Conservation (phyloP, 768 basidiomycete species). For the Glaciozyma martinii region DNA sequence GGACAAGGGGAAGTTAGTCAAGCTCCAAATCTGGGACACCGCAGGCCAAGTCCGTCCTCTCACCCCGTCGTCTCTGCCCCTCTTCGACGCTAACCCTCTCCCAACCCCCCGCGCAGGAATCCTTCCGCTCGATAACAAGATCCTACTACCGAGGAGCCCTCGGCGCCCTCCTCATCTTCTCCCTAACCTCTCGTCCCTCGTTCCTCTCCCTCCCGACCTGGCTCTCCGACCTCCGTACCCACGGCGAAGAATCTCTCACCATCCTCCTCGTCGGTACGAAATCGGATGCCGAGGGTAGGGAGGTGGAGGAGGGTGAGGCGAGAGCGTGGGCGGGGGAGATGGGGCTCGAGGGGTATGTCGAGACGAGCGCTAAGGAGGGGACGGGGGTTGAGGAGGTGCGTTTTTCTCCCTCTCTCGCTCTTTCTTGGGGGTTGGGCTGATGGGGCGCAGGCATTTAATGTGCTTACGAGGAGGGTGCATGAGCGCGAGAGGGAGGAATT, state of each 20-base stretch:
- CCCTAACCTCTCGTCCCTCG: constrained; percentile 55
- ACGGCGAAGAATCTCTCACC: constrained; percentile 84
- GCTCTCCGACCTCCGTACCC: constrained; percentile 82
- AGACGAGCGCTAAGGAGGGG: constrained; percentile 32
- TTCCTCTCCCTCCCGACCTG: constrained; percentile 75
- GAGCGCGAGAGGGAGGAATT: neutral
- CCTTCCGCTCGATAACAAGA: constrained; percentile 32
- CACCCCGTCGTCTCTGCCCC: neutral
- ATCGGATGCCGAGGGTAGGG: constrained; percentile 43
- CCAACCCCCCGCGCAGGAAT: constrained; percentile 13
- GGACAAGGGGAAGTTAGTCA: constrained; percentile 19
- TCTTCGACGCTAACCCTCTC: neutral
- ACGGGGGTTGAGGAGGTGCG: constrained; percentile 31
- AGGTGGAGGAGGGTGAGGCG: constrained; percentile 16
- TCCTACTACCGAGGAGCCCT: constrained; percentile 86
- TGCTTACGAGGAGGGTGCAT: neutral
- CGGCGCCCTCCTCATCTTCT: constrained; percentile 42
- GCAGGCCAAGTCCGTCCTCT: constrained; percentile 93
- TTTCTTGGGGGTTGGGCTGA: neutral
- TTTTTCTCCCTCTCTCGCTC: neutral
- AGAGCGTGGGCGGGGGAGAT: constrained; percentile 25
- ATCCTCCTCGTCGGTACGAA: constrained; percentile 54
- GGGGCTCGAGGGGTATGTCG: constrained; percentile 30
- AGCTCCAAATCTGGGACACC: constrained; percentile 77
- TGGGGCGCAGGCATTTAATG: neutral